These are phyloP conservation scores for Phlyctochytrium arcticum DNA, from an alignment of 192 early-diverging fungal species.

Conservation along the genomic window DNA sequence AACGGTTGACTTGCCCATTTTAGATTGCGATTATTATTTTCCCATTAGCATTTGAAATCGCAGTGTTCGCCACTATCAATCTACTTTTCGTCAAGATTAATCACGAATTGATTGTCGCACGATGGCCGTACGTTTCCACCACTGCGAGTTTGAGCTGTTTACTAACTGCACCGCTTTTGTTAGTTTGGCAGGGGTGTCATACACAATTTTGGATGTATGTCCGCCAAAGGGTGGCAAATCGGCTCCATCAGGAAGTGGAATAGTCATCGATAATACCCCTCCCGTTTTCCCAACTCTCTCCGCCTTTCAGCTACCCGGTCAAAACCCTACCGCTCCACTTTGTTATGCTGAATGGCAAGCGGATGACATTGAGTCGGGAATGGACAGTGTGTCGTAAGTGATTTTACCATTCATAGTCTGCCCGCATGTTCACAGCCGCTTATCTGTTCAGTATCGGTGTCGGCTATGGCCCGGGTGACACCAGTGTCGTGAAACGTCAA, in stretches of 20 bases:
- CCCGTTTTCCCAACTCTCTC: neutral
- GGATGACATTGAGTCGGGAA: neutral
- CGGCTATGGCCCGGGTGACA: conserved; percentile 5
- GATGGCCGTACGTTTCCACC: too few species aligned
- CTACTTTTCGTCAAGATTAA: neutral
- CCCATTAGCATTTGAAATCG: neutral
- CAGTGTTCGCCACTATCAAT: neutral
- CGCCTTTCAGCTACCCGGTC: neutral
- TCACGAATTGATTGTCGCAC: neutral
- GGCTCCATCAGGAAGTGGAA: neutral
- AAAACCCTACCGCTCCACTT: neutral
- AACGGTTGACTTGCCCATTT: too few species aligned
- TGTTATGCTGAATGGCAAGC: neutral
- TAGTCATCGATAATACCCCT: neutral
- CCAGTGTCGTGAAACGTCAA: neutral
- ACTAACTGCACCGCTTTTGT: neutral
- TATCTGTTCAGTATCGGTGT: neutral
- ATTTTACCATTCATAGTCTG: neutral
- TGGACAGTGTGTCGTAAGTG: neutral
- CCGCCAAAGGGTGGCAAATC: too few species aligned
- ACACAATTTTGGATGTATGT: too few species aligned
- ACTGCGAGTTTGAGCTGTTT: conserved; percentile 3
- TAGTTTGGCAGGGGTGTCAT: too few species aligned
- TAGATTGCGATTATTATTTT: neutral
- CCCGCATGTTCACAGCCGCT: neutral